Conservation (phyloP, 345 rosid genomes). For the Dovyalis caffra region DNA sequence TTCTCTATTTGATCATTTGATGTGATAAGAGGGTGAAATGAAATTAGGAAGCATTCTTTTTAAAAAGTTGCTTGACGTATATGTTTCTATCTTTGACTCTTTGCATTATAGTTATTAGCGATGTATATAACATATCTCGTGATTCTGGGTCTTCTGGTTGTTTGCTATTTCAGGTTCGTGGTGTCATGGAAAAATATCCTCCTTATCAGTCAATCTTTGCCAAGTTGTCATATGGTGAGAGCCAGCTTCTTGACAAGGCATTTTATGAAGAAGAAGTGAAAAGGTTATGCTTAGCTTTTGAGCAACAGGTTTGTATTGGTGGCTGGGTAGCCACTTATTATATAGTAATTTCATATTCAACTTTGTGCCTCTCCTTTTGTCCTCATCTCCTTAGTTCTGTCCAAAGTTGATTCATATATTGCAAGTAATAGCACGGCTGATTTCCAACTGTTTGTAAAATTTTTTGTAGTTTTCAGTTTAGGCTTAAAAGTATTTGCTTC, state of each 20-base stretch:
- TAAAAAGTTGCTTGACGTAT: background rate
- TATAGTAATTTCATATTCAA: too few species aligned
- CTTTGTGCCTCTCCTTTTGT: too few species aligned
- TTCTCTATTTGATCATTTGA: background rate
- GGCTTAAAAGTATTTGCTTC: too few species aligned
- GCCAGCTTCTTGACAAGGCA: conserved; percentile 97
- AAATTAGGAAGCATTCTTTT: background rate
- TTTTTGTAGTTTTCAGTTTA: too few species aligned
- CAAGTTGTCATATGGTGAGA: conserved; percentile 88
- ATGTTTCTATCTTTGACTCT: background rate
- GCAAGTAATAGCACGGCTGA: too few species aligned
- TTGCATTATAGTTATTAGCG: too few species aligned
- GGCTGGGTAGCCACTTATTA: too few species aligned
- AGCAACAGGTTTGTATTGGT: conserved; percentile 77
- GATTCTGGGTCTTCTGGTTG: conserved; percentile 9
- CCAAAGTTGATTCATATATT: too few species aligned
- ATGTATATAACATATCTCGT: background rate
- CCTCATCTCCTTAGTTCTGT: too few species aligned
- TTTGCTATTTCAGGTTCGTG: conserved; percentile 67
- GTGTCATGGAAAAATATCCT: conserved; percentile 88
- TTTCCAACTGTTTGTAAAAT: too few species aligned
- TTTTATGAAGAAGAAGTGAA: conserved; percentile 98
- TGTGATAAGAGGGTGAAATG: background rate
- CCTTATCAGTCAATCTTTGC: conserved; percentile 89
- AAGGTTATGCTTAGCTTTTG: conserved; percentile 95